Evolutionary conservation across 1,284 basidiomycete species (phyloP).

Genomic region (Leccinum fuscescens): DNA sequence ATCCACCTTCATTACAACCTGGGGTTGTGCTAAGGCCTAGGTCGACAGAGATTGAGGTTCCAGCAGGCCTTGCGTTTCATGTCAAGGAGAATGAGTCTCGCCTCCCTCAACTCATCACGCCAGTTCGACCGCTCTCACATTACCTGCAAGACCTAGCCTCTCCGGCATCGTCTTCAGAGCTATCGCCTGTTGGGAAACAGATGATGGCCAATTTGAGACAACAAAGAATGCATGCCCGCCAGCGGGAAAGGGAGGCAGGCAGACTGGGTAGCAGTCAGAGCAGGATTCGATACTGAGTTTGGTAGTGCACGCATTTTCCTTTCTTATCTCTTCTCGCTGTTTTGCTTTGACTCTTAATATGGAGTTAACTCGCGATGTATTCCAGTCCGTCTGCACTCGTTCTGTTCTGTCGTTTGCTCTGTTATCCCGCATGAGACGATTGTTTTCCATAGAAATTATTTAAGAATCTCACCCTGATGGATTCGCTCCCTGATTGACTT

Average conservation of each 20-base stretch:
- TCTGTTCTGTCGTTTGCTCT: conserved; percentile 14
- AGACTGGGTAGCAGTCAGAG: conserved; percentile 32
- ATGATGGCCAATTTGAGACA: conserved; percentile 65
- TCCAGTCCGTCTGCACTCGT: conserved; percentile 9
- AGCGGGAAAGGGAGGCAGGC: conserved; percentile 33
- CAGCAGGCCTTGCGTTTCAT: neutral
- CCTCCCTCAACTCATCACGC: conserved; percentile 33
- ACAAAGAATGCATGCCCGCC: conserved; percentile 49
- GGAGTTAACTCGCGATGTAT: conserved; percentile 18
- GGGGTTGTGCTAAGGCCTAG: neutral
- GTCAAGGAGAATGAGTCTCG: conserved; percentile 33
- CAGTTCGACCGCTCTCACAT: conserved; percentile 36
- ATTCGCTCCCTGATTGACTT: neutral
- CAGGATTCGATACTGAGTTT: conserved; percentile 27
- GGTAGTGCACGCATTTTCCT: conserved; percentile 1
- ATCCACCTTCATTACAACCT: conserved; percentile 10
- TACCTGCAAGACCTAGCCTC: conserved; percentile 41
- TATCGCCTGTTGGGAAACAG: conserved; percentile 63
- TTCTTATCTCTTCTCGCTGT: neutral
- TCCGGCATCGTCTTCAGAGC: conserved; percentile 69
- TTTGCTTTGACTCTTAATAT: conserved; percentile 15
- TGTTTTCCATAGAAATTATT: neutral
- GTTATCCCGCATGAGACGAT: neutral
- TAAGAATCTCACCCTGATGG: neutral
- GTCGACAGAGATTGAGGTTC: neutral